Evolutionary conservation across 441 rosid species (phyloP), one percentile per base, ranked within the genome.

Genomic region (Adansonia madagascariensis): DNA sequence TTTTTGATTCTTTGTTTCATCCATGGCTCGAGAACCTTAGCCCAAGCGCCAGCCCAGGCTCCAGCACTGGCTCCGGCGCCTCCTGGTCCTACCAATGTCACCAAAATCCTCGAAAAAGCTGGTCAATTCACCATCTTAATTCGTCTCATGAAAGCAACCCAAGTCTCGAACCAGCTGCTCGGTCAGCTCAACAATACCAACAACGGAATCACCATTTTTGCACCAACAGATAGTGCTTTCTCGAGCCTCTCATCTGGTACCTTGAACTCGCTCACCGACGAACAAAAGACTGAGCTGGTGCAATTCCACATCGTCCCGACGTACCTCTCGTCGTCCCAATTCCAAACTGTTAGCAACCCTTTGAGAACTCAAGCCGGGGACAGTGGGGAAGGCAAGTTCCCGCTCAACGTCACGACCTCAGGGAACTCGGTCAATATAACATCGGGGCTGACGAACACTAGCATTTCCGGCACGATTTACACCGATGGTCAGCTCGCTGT

Each of bases 321-420:
- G 11, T 89, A 81, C 71, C 72, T 92, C 4, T 79, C 97, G 0
- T 68, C 83, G 59, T 71, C 96, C 1, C 91, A 90, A 65, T 93
- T 93, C 83, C 97, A 93, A 76, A 93, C 97, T 0, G 81, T 89
- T 7, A 95, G 98, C 59, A 95, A 95, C 75, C 99, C 98, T 5
- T 80, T 93, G 18, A 81, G 84, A 69, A 95, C 99, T 0, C 91
- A 91, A 39, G 99, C 98, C 1, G 98, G 99, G 4, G 92, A 89
- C 56, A 83, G 86, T 50, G 91, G 85, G 6, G 85, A 83, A 0
- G 83, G 82, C 1, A 84, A 89, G 75, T 86, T 89, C 73, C 93
- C 91, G 22, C 90, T 95, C 56, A 95, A 89, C 27, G 77, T 95
- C 4, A 90, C 91, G 0, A 84, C 94, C 12, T 67, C 87, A 15